These are phyloP conservation scores for Zoysia matrella DNA, from an alignment of 202 grass and related monocot species.

Conservation along the genomic window DNA sequence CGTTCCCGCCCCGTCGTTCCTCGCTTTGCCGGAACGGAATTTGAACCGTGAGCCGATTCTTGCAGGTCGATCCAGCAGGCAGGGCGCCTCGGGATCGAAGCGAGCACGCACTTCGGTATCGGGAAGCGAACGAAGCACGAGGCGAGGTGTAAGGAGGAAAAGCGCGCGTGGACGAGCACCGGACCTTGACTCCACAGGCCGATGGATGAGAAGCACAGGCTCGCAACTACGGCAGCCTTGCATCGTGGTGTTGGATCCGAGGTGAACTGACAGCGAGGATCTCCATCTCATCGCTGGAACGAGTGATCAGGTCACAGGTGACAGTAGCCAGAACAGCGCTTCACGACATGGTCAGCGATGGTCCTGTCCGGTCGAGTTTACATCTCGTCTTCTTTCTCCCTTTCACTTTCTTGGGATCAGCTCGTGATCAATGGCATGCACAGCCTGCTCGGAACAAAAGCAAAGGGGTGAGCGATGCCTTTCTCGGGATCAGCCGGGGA, in stretches of 20 bases:
- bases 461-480: neutral
- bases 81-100: neutral
- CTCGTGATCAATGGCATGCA: too few relatives aligned
- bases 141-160: neutral
- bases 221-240: neutral
- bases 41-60: too few relatives aligned
- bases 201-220: neutral
- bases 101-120: neutral
- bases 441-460: neutral
- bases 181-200: neutral
- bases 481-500: neutral
- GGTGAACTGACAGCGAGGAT: neutral
- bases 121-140: slow-evolving; percentile 28
- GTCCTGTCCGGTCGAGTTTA: too few relatives aligned
- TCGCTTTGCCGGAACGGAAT: neutral
- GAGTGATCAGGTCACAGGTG: neutral
- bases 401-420: neutral
- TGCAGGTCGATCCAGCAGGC: neutral
- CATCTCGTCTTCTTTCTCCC: neutral
- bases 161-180: neutral
- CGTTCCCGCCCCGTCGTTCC: neutral
- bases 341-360: too few relatives aligned
- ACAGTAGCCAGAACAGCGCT: too few relatives aligned
- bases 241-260: neutral
- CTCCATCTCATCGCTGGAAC: neutral